phyloP scores from a whole-genome alignment of 495 filamentous ascomycete species.

The Symbiotaphrina buchneri region DNA sequence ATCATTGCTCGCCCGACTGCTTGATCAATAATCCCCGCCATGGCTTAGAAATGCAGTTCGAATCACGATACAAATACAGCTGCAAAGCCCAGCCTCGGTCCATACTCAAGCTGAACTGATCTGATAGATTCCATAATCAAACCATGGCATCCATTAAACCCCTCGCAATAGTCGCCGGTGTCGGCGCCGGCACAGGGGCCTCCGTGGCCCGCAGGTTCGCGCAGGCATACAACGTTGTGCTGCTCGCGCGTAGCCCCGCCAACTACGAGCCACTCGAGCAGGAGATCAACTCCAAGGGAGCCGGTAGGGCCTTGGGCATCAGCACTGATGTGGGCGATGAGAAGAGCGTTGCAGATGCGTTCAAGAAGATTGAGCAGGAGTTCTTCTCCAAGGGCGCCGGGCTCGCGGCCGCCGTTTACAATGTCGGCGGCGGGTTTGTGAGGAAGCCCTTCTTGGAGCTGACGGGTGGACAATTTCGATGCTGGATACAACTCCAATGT shows the following conservation, averaged over 20 bases:
- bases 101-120: too few species aligned
- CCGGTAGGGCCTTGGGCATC: slow-evolving; percentile 59
- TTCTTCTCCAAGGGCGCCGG: slow-evolving; percentile 18
- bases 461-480: slow-evolving; percentile 37
- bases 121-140: too few species aligned
- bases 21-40: too few species aligned
- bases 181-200: slow-evolving; percentile 46
- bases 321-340: slow-evolving; percentile 46
- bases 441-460: slow-evolving; percentile 68
- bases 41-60: too few species aligned
- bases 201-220: slow-evolving; percentile 46
- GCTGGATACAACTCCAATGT: slow-evolving; percentile 30
- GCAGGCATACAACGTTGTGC: slow-evolving; percentile 47
- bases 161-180: slow-evolving; percentile 53
- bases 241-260: slow-evolving; percentile 45
- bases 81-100: too few species aligned
- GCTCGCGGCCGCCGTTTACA: slow-evolving; percentile 64
- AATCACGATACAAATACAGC: too few species aligned
- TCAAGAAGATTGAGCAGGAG: slow-evolving; percentile 39
- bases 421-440: slow-evolving; percentile 45
- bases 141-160: slow-evolving; percentile 19
- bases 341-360: slow-evolving; percentile 37
- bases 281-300: slow-evolving; percentile 45
- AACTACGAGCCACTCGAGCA: slow-evolving; percentile 45
- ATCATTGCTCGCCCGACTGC: too few species aligned